Evolutionary conservation across 768 basidiomycete species (phyloP).

Genomic region (Tylopilus sp.): DNA sequence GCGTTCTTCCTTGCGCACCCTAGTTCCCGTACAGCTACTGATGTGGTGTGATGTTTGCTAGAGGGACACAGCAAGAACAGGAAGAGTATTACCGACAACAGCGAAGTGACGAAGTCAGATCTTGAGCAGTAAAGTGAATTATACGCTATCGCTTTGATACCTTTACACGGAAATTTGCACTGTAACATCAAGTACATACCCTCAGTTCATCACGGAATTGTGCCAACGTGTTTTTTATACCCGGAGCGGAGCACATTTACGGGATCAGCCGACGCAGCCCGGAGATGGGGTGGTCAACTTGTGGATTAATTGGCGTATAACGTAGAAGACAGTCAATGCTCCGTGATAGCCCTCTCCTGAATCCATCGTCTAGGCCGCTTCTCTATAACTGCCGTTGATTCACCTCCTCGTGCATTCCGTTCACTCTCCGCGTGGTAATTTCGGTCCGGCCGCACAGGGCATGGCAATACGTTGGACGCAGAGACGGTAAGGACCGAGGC

Average conservation of each 20-base stretch:
- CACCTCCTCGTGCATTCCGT: slow-evolving; percentile 23
- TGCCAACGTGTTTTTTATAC: slow-evolving; percentile 21
- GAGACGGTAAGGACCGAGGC: slow-evolving; percentile 78
- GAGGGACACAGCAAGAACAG: slow-evolving; percentile 62
- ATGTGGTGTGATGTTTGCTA: slow-evolving; percentile 26
- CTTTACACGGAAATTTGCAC: slow-evolving; percentile 27
- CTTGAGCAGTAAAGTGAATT: slow-evolving; percentile 15
- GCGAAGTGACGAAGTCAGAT: slow-evolving; percentile 18
- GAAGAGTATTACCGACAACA: slow-evolving; percentile 51
- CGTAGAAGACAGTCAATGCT: slow-evolving; percentile 9
- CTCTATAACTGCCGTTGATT: slow-evolving; percentile 43
- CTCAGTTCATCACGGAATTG: slow-evolving; percentile 19
- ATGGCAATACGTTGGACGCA: slow-evolving; percentile 74
- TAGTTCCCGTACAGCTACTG: slow-evolving; percentile 15
- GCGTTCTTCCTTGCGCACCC: slow-evolving; percentile 11
- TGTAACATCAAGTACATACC: slow-evolving; percentile 27
- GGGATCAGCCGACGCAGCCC: background rate
- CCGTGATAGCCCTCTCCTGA: slow-evolving; percentile 51
- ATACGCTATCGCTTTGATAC: slow-evolving; percentile 16
- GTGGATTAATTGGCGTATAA: slow-evolving; percentile 1
- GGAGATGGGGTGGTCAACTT: background rate
- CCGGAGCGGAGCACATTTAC: slow-evolving; percentile 8
- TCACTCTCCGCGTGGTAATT: slow-evolving; percentile 58
- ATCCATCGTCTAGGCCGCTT: slow-evolving; percentile 78
- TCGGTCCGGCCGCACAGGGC: slow-evolving; percentile 64